phyloP scores from a whole-genome alignment of 371 early-diverging fungal species.

The Choanephora cucurbitarum region DNA sequence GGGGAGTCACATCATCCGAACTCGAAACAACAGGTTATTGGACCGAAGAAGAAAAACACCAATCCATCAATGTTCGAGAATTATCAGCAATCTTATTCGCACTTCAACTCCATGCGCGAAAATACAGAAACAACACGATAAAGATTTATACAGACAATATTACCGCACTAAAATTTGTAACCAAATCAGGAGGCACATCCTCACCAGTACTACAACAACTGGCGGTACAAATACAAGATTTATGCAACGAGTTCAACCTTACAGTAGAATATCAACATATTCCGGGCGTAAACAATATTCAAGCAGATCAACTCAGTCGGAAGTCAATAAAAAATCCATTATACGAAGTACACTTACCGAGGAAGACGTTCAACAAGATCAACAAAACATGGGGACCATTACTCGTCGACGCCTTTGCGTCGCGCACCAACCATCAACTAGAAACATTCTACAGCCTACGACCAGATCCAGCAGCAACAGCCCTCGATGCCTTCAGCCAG shows the following conservation, averaged over 20 bases:
- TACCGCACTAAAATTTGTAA: slow-evolving; percentile 3
- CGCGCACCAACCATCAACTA: too few relatives aligned
- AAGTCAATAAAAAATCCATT: too few relatives aligned
- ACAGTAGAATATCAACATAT: slow-evolving; percentile 1
- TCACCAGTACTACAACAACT: not conserved
- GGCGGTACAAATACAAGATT: not conserved
- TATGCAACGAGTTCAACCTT: not conserved
- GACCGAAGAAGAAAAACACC: not conserved
- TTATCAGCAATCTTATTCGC: slow-evolving; percentile 5
- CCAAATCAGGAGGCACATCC: too few relatives aligned
- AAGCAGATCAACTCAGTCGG: too few relatives aligned
- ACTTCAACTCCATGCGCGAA: not conserved
- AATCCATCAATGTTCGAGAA: slow-evolving; percentile 1
- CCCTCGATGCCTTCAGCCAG: too few relatives aligned
- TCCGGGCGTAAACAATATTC: not conserved
- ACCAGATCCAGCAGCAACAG: too few relatives aligned
- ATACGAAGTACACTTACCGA: too few relatives aligned
- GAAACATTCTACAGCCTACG: too few relatives aligned
- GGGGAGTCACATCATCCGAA: not conserved
- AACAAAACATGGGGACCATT: too few relatives aligned
- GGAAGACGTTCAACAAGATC: too few relatives aligned
- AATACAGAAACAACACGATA: not conserved
- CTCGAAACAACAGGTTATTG: not conserved
- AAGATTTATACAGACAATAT: slow-evolving; percentile 10
- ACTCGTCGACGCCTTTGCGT: too few relatives aligned